Conservation (phyloP, 805 yeast species). For the Vanderwaltozyma tropicalis region DNA sequence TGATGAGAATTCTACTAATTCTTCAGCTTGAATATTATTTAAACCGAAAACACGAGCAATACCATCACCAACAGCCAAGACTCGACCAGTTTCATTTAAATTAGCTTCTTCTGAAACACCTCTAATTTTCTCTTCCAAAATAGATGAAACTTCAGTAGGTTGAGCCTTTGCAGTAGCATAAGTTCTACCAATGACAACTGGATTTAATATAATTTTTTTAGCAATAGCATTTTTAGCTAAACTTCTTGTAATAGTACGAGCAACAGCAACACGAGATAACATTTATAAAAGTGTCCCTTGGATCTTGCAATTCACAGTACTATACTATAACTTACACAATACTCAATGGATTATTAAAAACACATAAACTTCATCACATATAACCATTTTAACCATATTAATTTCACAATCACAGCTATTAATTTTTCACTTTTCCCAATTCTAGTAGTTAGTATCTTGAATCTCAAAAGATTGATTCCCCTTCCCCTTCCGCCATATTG, state of each 20-base stretch:
- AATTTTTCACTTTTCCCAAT: too few relatives aligned
- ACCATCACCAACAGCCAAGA: slow-evolving; percentile 99
- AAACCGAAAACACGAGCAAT: slow-evolving; percentile 99
- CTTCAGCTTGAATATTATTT: slow-evolving; percentile 99
- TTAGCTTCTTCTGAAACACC: slow-evolving; percentile 96
- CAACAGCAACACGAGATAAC: slow-evolving; percentile 2
- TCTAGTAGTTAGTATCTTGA: too few relatives aligned
- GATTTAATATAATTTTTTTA: slow-evolving; percentile 2
- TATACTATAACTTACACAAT: too few relatives aligned
- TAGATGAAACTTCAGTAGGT: slow-evolving; percentile 98
- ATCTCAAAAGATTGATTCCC: too few relatives aligned
- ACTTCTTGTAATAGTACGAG: slow-evolving; percentile 1
- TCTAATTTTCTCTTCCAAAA: slow-evolving; percentile 98
- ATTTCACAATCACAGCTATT: too few relatives aligned
- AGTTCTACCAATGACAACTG: slow-evolving; percentile 33
- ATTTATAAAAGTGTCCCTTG: neutral
- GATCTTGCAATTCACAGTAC: too few relatives aligned
- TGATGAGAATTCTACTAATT: slow-evolving; percentile 96
- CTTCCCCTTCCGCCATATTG: too few relatives aligned
- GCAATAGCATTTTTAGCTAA: neutral
- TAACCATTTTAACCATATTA: too few relatives aligned
- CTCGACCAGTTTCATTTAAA: slow-evolving; percentile 99
- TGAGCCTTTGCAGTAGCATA: slow-evolving; percentile 79
- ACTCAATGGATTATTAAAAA: too few relatives aligned
- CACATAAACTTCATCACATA: too few relatives aligned